Evolutionary conservation across 768 basidiomycete genomes (phyloP).

Genomic region (Candolleomyces efflorescens): DNA sequence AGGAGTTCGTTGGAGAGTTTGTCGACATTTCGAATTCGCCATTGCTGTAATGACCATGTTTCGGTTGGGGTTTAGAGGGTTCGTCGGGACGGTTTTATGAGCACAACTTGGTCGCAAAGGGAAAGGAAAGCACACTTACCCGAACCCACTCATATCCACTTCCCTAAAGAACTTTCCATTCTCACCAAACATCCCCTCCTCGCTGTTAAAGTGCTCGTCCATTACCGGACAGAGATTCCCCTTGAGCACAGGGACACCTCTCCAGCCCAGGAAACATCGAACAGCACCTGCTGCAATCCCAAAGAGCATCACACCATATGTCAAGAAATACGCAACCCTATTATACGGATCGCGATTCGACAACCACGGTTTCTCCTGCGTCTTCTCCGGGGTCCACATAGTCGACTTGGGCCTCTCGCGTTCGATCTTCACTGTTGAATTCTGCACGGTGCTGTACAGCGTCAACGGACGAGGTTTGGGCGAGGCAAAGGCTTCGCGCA

Average conservation of each 20-base stretch:
- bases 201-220: conserved; percentile 70
- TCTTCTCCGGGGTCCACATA: conserved; percentile 32
- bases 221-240: conserved; percentile 62
- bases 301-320: conserved; percentile 54
- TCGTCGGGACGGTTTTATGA: conserved; percentile 6
- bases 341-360: conserved; percentile 49
- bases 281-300: conserved; percentile 51
- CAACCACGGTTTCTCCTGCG: conserved; percentile 64
- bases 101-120: background rate
- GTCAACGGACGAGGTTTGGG: conserved; percentile 58
- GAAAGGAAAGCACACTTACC: conserved; percentile 38
- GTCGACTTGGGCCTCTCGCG: conserved; percentile 48
- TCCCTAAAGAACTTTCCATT: conserved; percentile 71
- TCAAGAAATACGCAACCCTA: conserved; percentile 57
- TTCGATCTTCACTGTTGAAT: conserved; percentile 33
- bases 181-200: conserved; percentile 53
- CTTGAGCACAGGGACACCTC: conserved; percentile 40
- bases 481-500: conserved; percentile 55
- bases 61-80: background rate
- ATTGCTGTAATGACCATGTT: conserved; percentile 39
- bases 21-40: conserved; percentile 90
- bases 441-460: conserved; percentile 44
- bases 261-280: conserved; percentile 56
- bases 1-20: conserved; percentile 64
- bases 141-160: conserved; percentile 84